These are phyloP conservation scores for Ceriops zippeliana DNA, from an alignment of 345 rosid genomes.

Conservation along the genomic window DNA sequence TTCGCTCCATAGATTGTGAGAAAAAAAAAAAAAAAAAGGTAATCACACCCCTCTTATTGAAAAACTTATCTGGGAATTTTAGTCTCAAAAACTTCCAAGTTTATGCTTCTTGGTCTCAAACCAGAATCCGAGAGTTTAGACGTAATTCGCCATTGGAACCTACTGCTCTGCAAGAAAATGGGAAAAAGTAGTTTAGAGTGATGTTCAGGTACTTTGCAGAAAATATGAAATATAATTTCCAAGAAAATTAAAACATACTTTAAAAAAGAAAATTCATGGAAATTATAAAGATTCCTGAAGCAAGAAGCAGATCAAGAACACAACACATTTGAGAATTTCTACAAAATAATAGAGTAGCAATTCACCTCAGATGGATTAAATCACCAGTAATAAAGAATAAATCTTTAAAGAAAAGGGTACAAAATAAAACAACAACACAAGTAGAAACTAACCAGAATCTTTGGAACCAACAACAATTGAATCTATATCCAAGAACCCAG, in stretches of 20 bases:
- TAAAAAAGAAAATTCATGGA: neutral
- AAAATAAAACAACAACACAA: neutral
- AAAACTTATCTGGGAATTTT: neutral
- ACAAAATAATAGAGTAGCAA: too few relatives aligned
- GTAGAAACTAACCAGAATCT: slow-evolving; percentile 1
- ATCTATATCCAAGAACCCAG: neutral
- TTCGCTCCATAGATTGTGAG: neutral
- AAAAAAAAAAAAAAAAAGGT: neutral
- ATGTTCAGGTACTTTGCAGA: neutral
- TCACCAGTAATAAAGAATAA: neutral
- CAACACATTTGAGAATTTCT: neutral
- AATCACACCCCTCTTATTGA: neutral
- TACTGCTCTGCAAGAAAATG: slow-evolving; percentile 11
- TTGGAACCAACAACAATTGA: neutral
- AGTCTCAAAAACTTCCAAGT: neutral
- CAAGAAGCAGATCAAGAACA: neutral
- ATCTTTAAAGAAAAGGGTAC: neutral
- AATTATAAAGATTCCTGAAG: neutral
- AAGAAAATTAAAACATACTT: neutral
- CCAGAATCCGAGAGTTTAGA: neutral
- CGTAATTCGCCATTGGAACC: neutral
- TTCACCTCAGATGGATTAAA: too few relatives aligned
- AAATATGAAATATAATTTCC: neutral
- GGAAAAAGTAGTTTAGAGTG: neutral
- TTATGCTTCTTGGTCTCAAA: neutral